A percentile compares a stretch with the other conserved stretches of the same genome.
Conservation (phyloP, 306 rosid genomes). For the Quercus rubra region DNA sequence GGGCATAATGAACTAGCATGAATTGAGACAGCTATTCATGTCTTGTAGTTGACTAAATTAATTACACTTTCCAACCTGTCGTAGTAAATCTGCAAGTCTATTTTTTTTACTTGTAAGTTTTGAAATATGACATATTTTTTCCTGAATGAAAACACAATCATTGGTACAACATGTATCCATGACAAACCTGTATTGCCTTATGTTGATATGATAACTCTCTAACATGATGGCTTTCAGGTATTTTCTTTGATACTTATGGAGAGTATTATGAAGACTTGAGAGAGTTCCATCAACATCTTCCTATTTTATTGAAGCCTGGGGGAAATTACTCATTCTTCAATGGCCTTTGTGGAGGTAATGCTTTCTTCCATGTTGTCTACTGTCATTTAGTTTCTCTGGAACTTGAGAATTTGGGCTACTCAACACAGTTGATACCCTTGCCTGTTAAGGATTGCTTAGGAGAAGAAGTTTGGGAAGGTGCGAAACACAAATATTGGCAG, state of each 20-base stretch:
- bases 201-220: neutral
- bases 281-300: constrained; percentile 91
- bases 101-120: neutral
- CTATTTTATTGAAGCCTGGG: constrained; percentile 65
- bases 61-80: neutral
- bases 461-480: constrained; percentile 87
- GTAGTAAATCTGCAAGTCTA: neutral
- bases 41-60: neutral
- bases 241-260: constrained; percentile 96
- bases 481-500: constrained; percentile 95
- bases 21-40: neutral
- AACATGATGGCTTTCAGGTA: constrained; percentile 45
- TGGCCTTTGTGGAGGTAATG: constrained; percentile 94
- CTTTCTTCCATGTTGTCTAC: constrained; percentile 90
- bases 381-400: constrained; percentile 85
- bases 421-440: constrained; percentile 81
- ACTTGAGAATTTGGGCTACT: constrained; percentile 81
- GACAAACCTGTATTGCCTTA: neutral
- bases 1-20: neutral
- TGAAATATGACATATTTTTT: neutral
- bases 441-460: constrained; percentile 93
- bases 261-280: constrained; percentile 90
- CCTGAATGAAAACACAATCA: neutral
- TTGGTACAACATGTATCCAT: neutral
- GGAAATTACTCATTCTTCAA: constrained; percentile 90